phyloP scores from a whole-genome alignment of 208 protist species.

The Leishmania tropica region DNA sequence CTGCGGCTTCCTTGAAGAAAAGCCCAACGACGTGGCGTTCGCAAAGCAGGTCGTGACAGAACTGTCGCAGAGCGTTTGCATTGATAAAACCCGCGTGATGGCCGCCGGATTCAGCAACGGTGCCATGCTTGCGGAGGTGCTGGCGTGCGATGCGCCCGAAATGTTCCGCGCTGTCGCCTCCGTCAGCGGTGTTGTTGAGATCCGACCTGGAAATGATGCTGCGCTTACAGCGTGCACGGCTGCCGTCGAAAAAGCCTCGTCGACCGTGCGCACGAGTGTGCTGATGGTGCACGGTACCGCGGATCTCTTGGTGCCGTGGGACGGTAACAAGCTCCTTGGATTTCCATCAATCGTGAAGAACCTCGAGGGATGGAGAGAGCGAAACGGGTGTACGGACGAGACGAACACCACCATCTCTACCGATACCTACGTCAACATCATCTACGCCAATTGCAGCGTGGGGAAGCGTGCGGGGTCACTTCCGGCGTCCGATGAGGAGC shows the following conservation, averaged over 20 bases:
- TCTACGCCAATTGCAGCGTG: slow-evolving; percentile 45
- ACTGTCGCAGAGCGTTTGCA: slow-evolving; percentile 28
- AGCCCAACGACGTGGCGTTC: slow-evolving; percentile 64
- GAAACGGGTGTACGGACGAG: slow-evolving; percentile 38
- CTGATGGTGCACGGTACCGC: slow-evolving; percentile 75
- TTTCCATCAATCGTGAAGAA: slow-evolving; percentile 55
- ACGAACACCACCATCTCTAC: slow-evolving; percentile 47
- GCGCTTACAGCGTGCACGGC: slow-evolving; percentile 48
- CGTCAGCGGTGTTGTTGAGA: slow-evolving; percentile 62
- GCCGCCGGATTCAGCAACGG: slow-evolving; percentile 85
- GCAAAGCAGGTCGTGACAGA: slow-evolving; percentile 36
- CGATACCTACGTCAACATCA: slow-evolving; percentile 41
- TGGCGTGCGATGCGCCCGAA: slow-evolving; percentile 50
- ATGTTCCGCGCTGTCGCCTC: slow-evolving; percentile 54
- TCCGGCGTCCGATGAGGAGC: not conserved
- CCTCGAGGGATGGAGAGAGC: slow-evolving; percentile 42
- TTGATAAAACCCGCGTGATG: slow-evolving; percentile 52
- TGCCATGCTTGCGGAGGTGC: slow-evolving; percentile 73
- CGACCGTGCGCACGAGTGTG: slow-evolving; percentile 37
- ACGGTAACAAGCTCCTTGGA: slow-evolving; percentile 48
- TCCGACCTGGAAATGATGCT: slow-evolving; percentile 58
- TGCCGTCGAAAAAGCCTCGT: slow-evolving; percentile 19
- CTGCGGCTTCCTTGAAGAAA: slow-evolving; percentile 57
- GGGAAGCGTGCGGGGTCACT: not conserved
- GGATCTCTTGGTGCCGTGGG: slow-evolving; percentile 69